A percentile compares a stretch with the other conserved stretches of the same genome.
Conservation (phyloP, 805 yeast genomes). For the Sugiyamaella floridensis region DNA sequence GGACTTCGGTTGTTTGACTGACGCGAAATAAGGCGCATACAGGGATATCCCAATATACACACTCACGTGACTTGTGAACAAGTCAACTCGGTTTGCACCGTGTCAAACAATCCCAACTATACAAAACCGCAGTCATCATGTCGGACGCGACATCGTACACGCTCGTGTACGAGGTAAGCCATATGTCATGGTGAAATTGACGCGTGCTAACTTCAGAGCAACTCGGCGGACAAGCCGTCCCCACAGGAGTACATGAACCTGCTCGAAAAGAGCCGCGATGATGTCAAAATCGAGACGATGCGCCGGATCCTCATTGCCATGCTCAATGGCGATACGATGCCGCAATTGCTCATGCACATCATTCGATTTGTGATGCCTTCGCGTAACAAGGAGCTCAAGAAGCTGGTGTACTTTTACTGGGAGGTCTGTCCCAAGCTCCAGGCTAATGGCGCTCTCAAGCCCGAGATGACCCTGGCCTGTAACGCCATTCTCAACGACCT, state of each 20-base stretch:
- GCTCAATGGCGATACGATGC: conserved; percentile 88
- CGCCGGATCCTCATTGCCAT: conserved; percentile 75
- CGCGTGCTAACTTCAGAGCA: conserved; percentile 1
- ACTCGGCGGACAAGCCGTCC: conserved; percentile 36
- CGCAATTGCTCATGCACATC: conserved; percentile 90
- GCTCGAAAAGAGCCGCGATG: conserved; percentile 86
- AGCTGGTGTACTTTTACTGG: conserved; percentile 91
- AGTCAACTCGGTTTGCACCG: conserved; percentile 2
- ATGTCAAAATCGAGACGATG: conserved; percentile 83
- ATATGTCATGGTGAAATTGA: not conserved
- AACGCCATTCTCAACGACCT: conserved; percentile 96
- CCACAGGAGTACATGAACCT: conserved; percentile 66
- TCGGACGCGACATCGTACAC: conserved; percentile 37
- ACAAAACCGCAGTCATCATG: conserved; percentile 22
- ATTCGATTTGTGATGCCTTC: conserved; percentile 98
- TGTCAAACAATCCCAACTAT: not conserved
- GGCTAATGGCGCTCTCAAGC: conserved; percentile 82
- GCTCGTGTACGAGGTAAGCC: conserved; percentile 24
- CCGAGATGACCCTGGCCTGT: conserved; percentile 97
- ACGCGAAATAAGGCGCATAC: not conserved
- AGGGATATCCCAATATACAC: not conserved
- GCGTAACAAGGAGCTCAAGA: conserved; percentile 81
- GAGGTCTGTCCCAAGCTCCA: conserved; percentile 93
- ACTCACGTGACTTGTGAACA: conserved; percentile 15
- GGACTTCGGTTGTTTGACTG: too few relatives aligned